Evolutionary conservation across 2,329 filamentous ascomycete species (phyloP).

Genomic region (Aspergillus melleus): DNA sequence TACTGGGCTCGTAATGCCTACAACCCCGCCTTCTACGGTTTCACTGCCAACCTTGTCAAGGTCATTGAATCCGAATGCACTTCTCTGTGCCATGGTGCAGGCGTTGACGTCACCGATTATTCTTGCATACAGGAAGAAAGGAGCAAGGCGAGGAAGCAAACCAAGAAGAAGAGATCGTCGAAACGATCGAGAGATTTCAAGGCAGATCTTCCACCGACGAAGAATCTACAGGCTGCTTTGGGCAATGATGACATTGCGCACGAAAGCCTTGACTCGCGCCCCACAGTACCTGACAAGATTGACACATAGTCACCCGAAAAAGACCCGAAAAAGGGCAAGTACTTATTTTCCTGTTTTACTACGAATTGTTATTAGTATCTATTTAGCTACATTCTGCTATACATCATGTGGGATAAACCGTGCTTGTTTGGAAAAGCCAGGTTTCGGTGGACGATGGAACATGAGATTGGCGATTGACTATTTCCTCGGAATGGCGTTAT

Average conservation of each 20-base stretch:
- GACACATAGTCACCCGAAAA: background rate
- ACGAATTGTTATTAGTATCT: background rate
- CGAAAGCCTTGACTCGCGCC: background rate
- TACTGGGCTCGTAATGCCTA: conserved; percentile 48
- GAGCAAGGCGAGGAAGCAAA: conserved; percentile 21
- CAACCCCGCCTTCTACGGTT: conserved; percentile 44
- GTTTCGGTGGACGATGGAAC: background rate
- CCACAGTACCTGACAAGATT: background rate
- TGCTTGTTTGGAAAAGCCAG: background rate
- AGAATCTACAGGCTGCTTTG: background rate
- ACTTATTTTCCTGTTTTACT: background rate
- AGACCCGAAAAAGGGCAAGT: background rate
- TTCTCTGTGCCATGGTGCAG: conserved; percentile 35
- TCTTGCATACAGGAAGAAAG: conserved; percentile 22
- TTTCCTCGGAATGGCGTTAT: conserved; percentile 6
- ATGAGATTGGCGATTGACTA: background rate
- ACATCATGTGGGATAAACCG: background rate
- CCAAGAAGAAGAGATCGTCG: conserved; percentile 22
- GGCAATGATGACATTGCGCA: background rate
- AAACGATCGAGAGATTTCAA: conserved; percentile 11
- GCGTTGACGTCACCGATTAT: conserved; percentile 36
- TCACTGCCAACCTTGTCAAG: conserved; percentile 38
- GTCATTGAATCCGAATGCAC: conserved; percentile 42
- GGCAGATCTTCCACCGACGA: background rate
- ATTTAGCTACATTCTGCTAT: background rate